Percentiles rank a stretch among this genome's conserved stretches.
phyloP scores from a whole-genome alignment of 192 early-diverging fungal genomes.

The Funneliformis geosporum region DNA sequence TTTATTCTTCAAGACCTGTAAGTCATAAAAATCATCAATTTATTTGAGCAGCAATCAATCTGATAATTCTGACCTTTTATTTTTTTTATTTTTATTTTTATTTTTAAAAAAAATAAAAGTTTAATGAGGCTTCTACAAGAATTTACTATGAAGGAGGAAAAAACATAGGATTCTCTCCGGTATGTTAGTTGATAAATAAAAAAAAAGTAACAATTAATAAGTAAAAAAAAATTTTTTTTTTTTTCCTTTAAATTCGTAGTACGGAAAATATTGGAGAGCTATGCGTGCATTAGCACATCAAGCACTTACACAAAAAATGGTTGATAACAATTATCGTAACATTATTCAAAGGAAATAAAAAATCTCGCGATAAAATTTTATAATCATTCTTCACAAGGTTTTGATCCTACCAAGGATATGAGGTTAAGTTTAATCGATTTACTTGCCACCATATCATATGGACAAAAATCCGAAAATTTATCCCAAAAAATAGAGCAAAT shows the following conservation, averaged over 20 bases:
- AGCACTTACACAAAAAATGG: neutral
- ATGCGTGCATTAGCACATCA: neutral
- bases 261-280: neutral
- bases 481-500: neutral
- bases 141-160: neutral
- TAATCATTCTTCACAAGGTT: neutral
- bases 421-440: neutral
- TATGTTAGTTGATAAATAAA: neutral
- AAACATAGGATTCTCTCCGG: neutral
- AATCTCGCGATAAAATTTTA: neutral
- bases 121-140: neutral
- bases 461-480: neutral
- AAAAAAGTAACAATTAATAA: neutral
- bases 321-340: neutral
- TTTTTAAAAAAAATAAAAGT: no score
- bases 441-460: neutral
- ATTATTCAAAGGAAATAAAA: neutral
- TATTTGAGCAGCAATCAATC: no score
- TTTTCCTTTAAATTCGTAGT: no score
- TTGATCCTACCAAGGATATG: neutral
- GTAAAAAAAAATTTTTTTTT: neutral
- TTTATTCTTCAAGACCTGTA: constrained; percentile 41
- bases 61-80: no score
- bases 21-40: neutral
- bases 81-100: no score